Evolutionary conservation across 2,329 filamentous ascomycete species (phyloP).

Genomic region (Gliomastix tumulicola): DNA sequence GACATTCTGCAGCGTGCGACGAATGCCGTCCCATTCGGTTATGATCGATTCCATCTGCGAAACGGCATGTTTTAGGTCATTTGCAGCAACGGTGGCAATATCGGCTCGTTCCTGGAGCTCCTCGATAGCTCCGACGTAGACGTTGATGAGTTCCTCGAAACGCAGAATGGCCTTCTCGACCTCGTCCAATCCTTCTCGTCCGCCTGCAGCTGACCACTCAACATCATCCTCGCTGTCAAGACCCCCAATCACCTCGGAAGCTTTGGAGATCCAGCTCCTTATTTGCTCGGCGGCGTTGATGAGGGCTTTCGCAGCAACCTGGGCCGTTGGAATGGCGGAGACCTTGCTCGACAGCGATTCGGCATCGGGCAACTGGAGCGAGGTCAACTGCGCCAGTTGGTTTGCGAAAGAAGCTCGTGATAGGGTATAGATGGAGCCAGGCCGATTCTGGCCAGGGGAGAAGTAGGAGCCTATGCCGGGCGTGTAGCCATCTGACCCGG

Average conservation of each 20-base stretch:
- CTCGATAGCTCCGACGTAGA: conserved; percentile 92
- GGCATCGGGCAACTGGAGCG: conserved; percentile 81
- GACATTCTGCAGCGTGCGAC: conserved; percentile 66
- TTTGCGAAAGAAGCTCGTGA: conserved; percentile 89
- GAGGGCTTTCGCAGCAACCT: conserved; percentile 75
- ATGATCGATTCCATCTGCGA: conserved; percentile 85
- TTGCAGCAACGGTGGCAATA: conserved; percentile 61
- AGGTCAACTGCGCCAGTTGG: conserved; percentile 86
- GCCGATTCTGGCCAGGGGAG: conserved; percentile 58
- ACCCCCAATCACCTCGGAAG: conserved; percentile 79
- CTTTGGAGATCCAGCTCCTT: conserved; percentile 86
- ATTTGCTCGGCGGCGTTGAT: conserved; percentile 90
- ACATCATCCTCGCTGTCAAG: conserved; percentile 95
- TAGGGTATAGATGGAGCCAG: conserved; percentile 88
- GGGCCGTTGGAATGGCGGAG: conserved; percentile 75
- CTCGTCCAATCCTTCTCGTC: conserved; percentile 70
- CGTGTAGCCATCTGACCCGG: conserved; percentile 33
- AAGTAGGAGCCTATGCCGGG: conserved; percentile 56
- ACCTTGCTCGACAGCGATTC: conserved; percentile 78
- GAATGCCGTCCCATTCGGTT: conserved; percentile 77
- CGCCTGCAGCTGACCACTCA: conserved; percentile 89
- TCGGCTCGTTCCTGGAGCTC: conserved; percentile 75
- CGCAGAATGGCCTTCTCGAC: conserved; percentile 69
- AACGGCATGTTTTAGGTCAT: conserved; percentile 69
- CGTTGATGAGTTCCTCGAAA: conserved; percentile 84